These are phyloP conservation scores for Zoysia japonica DNA, from an alignment of 176 grass and related monocot species.

Conservation along the genomic window DNA sequence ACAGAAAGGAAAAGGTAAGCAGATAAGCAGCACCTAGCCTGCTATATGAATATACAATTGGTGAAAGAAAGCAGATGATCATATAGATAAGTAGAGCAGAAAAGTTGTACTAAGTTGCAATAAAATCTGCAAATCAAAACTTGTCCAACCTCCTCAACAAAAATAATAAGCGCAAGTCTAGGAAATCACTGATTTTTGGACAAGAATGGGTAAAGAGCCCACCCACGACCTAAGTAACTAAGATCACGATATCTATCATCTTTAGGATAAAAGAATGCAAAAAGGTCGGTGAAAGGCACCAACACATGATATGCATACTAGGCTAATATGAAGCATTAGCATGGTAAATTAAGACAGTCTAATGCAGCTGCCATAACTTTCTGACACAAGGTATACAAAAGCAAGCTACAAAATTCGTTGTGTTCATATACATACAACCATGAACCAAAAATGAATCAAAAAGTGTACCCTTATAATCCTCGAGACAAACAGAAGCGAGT, in stretches of 20 bases:
- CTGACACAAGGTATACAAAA: constrained; percentile 13
- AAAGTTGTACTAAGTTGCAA: background rate
- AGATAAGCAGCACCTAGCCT: background rate
- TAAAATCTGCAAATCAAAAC: background rate
- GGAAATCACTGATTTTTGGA: background rate
- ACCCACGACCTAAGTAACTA: background rate
- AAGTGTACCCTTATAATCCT: constrained; percentile 87
- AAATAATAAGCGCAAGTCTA: background rate
- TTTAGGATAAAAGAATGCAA: background rate
- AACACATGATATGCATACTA: background rate
- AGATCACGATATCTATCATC: background rate
- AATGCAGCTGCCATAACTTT: background rate
- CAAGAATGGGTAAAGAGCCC: background rate
- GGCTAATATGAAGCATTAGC: too few species aligned
- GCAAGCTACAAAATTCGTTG: background rate
- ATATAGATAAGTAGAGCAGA: constrained; percentile 6
- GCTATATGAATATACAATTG: constrained; percentile 14
- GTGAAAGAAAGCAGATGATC: background rate
- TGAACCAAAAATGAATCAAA: too few species aligned
- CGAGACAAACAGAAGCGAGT: constrained; percentile 80
- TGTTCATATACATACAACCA: background rate
- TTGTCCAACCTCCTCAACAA: background rate
- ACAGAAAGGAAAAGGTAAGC: constrained; percentile 8
- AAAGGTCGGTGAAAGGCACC: background rate
- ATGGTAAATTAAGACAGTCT: background rate